Evolutionary conservation across 2,329 filamentous ascomycete species (phyloP).

Genomic region (Pseudogymnoascus sp.): DNA sequence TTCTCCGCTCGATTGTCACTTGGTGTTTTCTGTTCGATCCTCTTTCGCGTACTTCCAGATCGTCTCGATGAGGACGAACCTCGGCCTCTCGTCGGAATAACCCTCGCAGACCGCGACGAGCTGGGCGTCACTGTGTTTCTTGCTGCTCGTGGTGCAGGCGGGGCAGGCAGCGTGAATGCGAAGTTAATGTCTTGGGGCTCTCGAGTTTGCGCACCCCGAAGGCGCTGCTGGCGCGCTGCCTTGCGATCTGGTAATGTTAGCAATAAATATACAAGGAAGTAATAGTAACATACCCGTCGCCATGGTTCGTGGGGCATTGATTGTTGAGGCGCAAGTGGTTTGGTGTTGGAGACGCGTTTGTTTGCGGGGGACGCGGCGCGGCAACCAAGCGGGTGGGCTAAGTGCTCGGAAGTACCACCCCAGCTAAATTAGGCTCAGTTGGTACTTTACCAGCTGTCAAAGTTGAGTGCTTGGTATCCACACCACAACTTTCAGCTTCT

Average conservation of each 20-base stretch:
- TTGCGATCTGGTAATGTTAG: slow-evolving; percentile 39
- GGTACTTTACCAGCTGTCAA: background rate
- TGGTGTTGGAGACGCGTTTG: slow-evolving; percentile 5
- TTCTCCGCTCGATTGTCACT: slow-evolving; percentile 13
- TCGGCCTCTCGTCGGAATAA: slow-evolving; percentile 19
- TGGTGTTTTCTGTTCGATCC: slow-evolving; percentile 1
- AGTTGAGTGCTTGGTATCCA: background rate
- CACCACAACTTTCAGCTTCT: background rate
- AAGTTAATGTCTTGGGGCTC: slow-evolving; percentile 53
- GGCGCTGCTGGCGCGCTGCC: slow-evolving; percentile 55
- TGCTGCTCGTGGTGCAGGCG: slow-evolving; percentile 13
- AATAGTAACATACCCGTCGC: background rate
- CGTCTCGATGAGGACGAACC: slow-evolving; percentile 17
- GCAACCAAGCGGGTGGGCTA: background rate
- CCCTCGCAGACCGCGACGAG: slow-evolving; percentile 18
- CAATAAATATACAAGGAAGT: background rate
- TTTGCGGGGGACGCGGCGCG: background rate
- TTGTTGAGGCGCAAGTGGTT: background rate
- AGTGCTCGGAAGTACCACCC: background rate
- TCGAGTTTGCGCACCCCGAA: slow-evolving; percentile 49
- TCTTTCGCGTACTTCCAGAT: slow-evolving; percentile 2
- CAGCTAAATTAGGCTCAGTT: background rate
- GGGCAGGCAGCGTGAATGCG: slow-evolving; percentile 40
- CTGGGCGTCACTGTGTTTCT: slow-evolving; percentile 1
- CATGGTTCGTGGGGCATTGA: slow-evolving; percentile 2